Base-by-base conservation (phyloP, 305 asterid species). In the Vinca major region DNA sequence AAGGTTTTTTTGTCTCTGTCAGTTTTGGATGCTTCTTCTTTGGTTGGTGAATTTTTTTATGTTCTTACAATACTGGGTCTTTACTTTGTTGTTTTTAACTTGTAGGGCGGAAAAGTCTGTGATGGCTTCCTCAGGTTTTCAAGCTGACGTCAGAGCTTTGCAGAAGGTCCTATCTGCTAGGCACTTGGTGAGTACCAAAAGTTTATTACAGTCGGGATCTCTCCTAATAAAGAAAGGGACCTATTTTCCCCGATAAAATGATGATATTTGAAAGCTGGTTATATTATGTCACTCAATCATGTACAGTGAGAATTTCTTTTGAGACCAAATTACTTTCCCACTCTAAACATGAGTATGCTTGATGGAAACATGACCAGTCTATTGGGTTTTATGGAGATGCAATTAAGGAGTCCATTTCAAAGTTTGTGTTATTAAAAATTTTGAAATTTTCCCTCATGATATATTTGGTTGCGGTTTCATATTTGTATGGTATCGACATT, bases 111-210 rank as follows among this genome's bases (percentile, higher is more conserved):
- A 82, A 74, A 92, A 88, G 79, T 80, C 96, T 26, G 83, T 90
- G 81, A 81, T 92, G 97, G 97, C 97, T 63, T 92, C 98, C 20
- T 92, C 97, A 69, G 98, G 97, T 50, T 87, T 91, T 84, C 97
- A 91, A 80, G 97, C 96, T 80, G 96, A 91, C 63, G 96, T 91
- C 62, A 85, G 95, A 78, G 95, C 96, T 73, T 81, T 92, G 80
- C 97, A 90, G 78, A 90, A 92, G 87, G 88, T 80, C 62, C 80
- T 92, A 84, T 79, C 83, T 47, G 93, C 98, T 44, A 90, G 91
- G 77, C 98, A 92, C 80, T 78, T 88, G 92, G 98, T 65, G 69
- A 65, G 69, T 65, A 47, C 12, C 17, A 65, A 65, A 6, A 41
- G 12, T 9, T 19, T 13, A 11, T 47, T 14, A 2, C 13, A 13